Percentiles rank a stretch among this genome's conserved stretches.
phyloP scores from a whole-genome alignment of 768 basidiomycete genomes.

The Mycena latifolia region DNA sequence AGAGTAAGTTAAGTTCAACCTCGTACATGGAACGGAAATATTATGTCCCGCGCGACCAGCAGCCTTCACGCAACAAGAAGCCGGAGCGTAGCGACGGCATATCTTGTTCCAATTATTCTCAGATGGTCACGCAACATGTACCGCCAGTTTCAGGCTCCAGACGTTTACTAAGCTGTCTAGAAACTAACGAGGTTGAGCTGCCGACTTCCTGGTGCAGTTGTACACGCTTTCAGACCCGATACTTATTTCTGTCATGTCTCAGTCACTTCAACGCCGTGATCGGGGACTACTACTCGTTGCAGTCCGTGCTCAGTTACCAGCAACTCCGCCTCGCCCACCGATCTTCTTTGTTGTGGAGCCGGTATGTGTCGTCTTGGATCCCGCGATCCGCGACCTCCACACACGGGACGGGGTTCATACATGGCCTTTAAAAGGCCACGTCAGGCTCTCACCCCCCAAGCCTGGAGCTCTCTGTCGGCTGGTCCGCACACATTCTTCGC shows the following conservation, averaged over 20 bases:
- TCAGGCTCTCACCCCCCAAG: not conserved
- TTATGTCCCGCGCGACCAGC: too few relatives aligned
- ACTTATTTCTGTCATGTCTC: not conserved
- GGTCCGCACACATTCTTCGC: constrained; percentile 6
- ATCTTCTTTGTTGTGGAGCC: not conserved
- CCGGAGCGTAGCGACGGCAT: too few relatives aligned
- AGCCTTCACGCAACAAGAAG: too few relatives aligned
- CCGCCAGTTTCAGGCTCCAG: too few relatives aligned
- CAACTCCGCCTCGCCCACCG: not conserved
- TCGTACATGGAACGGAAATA: too few relatives aligned
- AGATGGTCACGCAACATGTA: too few relatives aligned
- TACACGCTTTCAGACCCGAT: too few relatives aligned
- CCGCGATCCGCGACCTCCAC: not conserved
- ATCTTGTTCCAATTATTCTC: too few relatives aligned
- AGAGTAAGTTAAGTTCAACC: too few relatives aligned
- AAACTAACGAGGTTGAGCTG: too few relatives aligned
- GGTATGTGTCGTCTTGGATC: not conserved
- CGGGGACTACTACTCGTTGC: not conserved
- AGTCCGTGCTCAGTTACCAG: not conserved
- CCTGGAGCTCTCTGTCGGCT: constrained; percentile 25
- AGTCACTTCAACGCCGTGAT: not conserved
- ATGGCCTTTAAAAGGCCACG: not conserved
- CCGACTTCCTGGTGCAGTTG: too few relatives aligned
- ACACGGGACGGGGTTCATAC: not conserved
- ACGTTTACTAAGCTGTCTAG: too few relatives aligned